Evolutionary conservation across 2,329 filamentous ascomycete genomes (phyloP).

Genomic region (Phoma sp.): DNA sequence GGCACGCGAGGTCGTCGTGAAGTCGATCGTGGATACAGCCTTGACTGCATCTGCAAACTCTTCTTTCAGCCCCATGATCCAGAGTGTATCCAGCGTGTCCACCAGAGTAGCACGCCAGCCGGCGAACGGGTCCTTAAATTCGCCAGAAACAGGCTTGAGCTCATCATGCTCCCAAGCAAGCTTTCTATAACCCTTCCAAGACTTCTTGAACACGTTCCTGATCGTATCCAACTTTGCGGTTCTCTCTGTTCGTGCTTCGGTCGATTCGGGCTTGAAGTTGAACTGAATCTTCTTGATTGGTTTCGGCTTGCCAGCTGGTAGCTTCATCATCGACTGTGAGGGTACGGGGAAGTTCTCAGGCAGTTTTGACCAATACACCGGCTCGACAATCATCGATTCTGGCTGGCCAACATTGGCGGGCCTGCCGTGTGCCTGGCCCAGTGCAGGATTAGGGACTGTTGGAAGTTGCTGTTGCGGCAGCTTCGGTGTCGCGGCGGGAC

Average conservation of each 20-base stretch:
- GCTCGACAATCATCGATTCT: constrained; percentile 23
- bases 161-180: constrained; percentile 89
- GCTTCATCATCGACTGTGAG: constrained; percentile 70
- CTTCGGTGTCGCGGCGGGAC: constrained; percentile 17
- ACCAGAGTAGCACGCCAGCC: constrained; percentile 90
- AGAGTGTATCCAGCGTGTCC: constrained; percentile 74
- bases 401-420: constrained; percentile 31
- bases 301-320: constrained; percentile 75
- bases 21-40: constrained; percentile 66
- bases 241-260: constrained; percentile 60
- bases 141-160: constrained; percentile 73
- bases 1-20: constrained; percentile 58
- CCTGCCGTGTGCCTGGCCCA: constrained; percentile 20
- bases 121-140: constrained; percentile 80
- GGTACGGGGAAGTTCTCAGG: constrained; percentile 80
- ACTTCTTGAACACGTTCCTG: constrained; percentile 74
- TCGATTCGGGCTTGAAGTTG: constrained; percentile 70
- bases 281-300: constrained; percentile 79
- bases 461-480: constrained; percentile 21
- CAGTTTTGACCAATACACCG: constrained; percentile 75
- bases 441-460: constrained; percentile 23
- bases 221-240: constrained; percentile 69
- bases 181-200: constrained; percentile 82
- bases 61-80: constrained; percentile 71
- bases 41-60: constrained; percentile 70